Percentiles rank a stretch among this genome's conserved stretches.
phyloP scores from a whole-genome alignment of 441 rosid species.

The Adansonia grandidieri region DNA sequence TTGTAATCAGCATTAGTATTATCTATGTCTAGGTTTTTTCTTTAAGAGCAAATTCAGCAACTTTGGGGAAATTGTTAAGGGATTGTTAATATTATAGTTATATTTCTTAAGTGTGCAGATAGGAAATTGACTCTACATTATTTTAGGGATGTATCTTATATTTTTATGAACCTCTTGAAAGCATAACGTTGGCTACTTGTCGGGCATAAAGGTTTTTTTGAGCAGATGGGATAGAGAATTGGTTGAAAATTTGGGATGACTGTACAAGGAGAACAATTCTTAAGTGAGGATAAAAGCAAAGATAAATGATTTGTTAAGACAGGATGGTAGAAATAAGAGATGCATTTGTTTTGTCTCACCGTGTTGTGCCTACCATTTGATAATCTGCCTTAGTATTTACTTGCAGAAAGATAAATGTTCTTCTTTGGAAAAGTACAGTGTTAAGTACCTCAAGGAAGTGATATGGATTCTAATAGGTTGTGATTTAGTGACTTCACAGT shows the following conservation, averaged over 20 bases:
- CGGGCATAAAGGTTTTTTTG: background rate
- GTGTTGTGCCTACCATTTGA: background rate
- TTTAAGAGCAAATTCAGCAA: background rate
- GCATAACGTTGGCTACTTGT: background rate
- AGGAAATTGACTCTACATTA: conserved; percentile 5
- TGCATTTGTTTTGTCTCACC: background rate
- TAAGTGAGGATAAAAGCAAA: background rate
- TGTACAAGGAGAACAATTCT: background rate
- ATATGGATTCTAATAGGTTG: conserved; percentile 1
- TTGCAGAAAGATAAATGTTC: background rate
- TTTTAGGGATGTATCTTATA: background rate
- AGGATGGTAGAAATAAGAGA: background rate
- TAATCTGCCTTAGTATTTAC: background rate
- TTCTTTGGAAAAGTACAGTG: conserved; percentile 1
- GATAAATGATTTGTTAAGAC: background rate
- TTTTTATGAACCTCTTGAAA: background rate
- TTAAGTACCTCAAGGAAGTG: conserved; percentile 10
- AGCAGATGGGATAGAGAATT: background rate
- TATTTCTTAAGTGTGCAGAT: background rate
- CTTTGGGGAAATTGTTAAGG: background rate
- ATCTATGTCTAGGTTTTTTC: background rate
- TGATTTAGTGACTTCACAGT: background rate
- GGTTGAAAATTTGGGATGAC: background rate
- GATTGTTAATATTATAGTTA: background rate
- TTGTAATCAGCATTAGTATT: background rate